A percentile compares a stretch with the other conserved stretches of the same genome.
phyloP scores from a whole-genome alignment of 441 rosid species.

The Erysimum cheiri region DNA sequence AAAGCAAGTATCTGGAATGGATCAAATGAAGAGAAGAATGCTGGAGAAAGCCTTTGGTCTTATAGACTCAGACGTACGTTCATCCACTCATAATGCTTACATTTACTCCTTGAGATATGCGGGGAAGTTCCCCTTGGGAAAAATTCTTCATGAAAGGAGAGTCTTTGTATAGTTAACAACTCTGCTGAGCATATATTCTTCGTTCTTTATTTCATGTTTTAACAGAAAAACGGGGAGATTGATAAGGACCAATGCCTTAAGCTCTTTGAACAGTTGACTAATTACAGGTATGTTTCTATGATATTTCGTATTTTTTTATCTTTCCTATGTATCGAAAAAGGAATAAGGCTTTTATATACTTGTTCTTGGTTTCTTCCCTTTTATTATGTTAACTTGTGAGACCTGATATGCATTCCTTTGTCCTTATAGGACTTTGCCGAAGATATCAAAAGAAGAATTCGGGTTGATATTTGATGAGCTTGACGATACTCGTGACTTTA shows the following conservation, averaged over 20 bases:
- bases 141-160: neutral
- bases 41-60: slow-evolving; percentile 84
- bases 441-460: slow-evolving; percentile 84
- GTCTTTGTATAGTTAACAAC: slow-evolving; percentile 28
- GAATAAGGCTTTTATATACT: neutral
- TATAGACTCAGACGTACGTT: slow-evolving; percentile 78
- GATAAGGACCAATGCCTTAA: slow-evolving; percentile 75
- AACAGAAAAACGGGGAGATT: slow-evolving; percentile 68
- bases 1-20: slow-evolving; percentile 87
- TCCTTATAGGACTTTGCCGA: slow-evolving; percentile 79
- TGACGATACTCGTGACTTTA: slow-evolving; percentile 92
- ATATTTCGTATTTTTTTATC: neutral
- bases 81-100: slow-evolving; percentile 23
- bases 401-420: slow-evolving; percentile 21
- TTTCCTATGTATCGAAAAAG: slow-evolving; percentile 1
- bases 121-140: slow-evolving; percentile 14
- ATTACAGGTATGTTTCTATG: slow-evolving; percentile 70
- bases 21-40: slow-evolving; percentile 66
- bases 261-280: slow-evolving; percentile 82
- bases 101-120: slow-evolving; percentile 8
- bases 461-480: slow-evolving; percentile 88
- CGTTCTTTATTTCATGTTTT: slow-evolving; percentile 31
- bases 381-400: slow-evolving; percentile 12
- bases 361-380: slow-evolving; percentile 26
- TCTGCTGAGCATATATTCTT: slow-evolving; percentile 33